Percentiles rank a stretch among this genome's conserved stretches.
phyloP scores from a whole-genome alignment of 208 protist genomes.

The Leishmania amazonensis region DNA sequence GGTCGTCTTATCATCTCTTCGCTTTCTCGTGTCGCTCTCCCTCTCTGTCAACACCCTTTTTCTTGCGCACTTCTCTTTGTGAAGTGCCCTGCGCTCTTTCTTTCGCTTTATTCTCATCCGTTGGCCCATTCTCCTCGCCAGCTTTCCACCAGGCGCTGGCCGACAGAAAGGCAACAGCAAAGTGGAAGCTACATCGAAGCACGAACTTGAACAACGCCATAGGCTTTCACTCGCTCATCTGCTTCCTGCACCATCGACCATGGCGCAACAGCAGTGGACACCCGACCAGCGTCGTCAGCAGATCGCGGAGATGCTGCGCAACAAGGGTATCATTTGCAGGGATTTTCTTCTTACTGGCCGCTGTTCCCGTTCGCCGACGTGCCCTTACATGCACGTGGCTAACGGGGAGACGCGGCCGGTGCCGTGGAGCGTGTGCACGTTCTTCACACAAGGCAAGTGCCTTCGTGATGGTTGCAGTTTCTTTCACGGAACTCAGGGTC shows the following conservation, averaged over 20 bases:
- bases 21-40: neutral
- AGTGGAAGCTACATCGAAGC: neutral
- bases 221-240: neutral
- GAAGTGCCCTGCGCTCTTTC: neutral
- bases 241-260: neutral
- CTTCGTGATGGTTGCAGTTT: constrained; percentile 72
- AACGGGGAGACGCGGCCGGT: constrained; percentile 62
- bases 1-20: neutral
- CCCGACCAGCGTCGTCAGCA: constrained; percentile 43
- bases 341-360: constrained; percentile 44
- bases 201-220: neutral
- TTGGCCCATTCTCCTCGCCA: neutral
- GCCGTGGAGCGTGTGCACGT: constrained; percentile 68
- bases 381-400: constrained; percentile 79
- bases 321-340: constrained; percentile 74
- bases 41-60: neutral
- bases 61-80: constrained; percentile 12
- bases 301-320: constrained; percentile 64
- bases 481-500: constrained; percentile 70
- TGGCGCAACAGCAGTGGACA: constrained; percentile 20
- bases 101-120: constrained; percentile 10
- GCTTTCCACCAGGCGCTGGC: neutral
- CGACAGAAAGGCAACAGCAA: neutral
- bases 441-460: constrained; percentile 70
- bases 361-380: constrained; percentile 46